phyloP scores from a whole-genome alignment of 306 rosid genomes.

The Cucurbita ficifolia region DNA sequence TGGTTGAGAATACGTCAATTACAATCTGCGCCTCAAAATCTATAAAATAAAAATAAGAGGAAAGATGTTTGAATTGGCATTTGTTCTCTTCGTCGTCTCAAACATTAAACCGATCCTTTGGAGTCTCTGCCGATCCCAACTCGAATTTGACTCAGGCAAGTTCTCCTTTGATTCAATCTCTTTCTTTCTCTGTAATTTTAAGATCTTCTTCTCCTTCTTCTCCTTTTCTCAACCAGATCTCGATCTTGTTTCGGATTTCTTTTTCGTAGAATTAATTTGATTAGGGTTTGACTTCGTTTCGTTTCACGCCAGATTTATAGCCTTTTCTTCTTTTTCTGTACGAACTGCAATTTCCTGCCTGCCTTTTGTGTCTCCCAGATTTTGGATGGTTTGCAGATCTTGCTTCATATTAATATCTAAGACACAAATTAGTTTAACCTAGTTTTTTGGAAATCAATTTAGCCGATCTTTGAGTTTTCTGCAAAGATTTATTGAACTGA shows the following conservation, averaged over 20 bases:
- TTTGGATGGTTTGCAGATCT: neutral
- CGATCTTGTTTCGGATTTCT: neutral
- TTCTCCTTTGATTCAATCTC: neutral
- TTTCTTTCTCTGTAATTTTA: neutral
- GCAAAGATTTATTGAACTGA: neutral
- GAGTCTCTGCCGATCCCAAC: neutral
- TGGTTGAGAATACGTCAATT: slow-evolving; percentile 51
- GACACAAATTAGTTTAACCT: too few species aligned
- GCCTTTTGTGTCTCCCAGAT: neutral
- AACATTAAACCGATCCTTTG: neutral
- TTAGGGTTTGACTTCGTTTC: neutral
- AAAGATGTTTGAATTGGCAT: neutral
- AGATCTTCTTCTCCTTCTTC: neutral
- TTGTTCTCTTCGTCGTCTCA: neutral
- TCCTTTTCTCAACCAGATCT: neutral
- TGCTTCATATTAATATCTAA: neutral
- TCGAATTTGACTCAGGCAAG: neutral
- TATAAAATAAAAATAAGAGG: neutral
- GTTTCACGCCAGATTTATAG: neutral
- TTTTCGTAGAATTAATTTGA: neutral
- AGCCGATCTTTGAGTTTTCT: neutral
- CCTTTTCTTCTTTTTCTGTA: neutral
- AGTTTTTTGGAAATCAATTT: too few species aligned
- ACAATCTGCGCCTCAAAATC: slow-evolving; percentile 27
- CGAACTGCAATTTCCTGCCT: neutral